Base-by-base conservation (phyloP, 768 basidiomycete genomes). In the Lentinula lateritia region DNA sequence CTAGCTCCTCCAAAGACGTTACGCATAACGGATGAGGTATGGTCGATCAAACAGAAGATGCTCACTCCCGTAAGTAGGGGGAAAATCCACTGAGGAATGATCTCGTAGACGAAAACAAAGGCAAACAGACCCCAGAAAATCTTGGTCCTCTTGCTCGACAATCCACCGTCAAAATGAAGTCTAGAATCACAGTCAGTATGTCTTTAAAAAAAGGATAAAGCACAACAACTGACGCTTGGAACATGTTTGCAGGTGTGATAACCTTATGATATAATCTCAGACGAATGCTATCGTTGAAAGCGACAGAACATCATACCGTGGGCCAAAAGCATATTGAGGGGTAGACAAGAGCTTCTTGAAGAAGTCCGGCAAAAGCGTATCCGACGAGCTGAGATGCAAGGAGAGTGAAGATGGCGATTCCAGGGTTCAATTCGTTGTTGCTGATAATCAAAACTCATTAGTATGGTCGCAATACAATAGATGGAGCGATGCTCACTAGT, bases 51-150 rank as follows among this genome's bases (percentile, higher is more conserved):
- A 61, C 75, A 76, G 67, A 74, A 69, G 60, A 77, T 71, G 50
- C 68, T 69, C 52, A 68, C 50, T n/a, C 57, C 71, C 67, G 69
- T 67, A 15, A 71, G 61, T 9, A 67, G 43, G n/a, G 67, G 68
- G 66, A 70, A 77, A 66, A 69, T 69, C 71, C 73, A 77, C 66
- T 77, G 74, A 38, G 76, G 77, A 41, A 78, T 65, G 63, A 76
- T 75, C 64, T 74, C 72, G 69, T 70, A 75, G 64, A 63, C 62
- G 61, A 73, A 72, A 55, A 74, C 69, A 54, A 60, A 67, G 39
- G 64, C 41, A 56, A 78, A 78, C 45, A 75, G 70, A 20, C 64
- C 68, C 76, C 76, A 78, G 70, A 78, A 78, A 39, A 59, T 18
- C 45, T 59, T 72, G 42, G 76, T 73, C 64, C 73, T 72, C 66